Evolutionary conservation across 768 basidiomycete genomes (phyloP), one percentile per base, ranked within the genome.

Genomic region (Mycena vulgaris): DNA sequence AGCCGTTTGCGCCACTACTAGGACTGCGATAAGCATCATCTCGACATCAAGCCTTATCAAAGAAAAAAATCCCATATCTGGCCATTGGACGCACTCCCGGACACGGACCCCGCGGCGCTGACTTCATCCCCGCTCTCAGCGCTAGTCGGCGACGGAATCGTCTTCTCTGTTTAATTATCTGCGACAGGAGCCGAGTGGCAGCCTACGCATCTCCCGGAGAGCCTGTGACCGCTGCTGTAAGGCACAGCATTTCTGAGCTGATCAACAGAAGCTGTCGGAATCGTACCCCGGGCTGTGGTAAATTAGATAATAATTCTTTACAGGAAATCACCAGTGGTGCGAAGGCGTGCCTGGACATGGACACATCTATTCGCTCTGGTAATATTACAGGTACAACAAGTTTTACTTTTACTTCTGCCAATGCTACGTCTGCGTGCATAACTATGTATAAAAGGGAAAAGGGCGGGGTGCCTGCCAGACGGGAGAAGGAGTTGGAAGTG

Each of bases 331-430:
- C n/a, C n/a, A n/a, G n/a, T n/a, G n/a, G n/a, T n/a, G n/a, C n/a
- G n/a, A n/a, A 16, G 31, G 2, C 11, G 53, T 37, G 53, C 56
- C 47, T 64, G 55, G 3, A 40, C 8, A 14, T 53, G 48, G 39
- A 51, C 21, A 45, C 19, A 53, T 60, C 49, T 60, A 67, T 66
- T 49, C 21, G 31, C 21, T 39, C 1, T 45, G 39, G 23, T 61
- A 55, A 37, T 68, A 62, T 28, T 68, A 63, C 67, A 63, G 40
- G 42, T 68, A 68, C 60, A 68, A 68, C 67, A 68, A n/a, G 2
- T 61, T 67, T 67, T 68, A 68, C 67, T 68, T 63, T 57, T 68
- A 62, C 42, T 61, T 53, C 30, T 47, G 35, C 27, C 19, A 9
- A 5, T 48, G 45, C 52, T 45, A 27, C 52, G 51, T 30, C 42